Percentiles rank a stretch among this genome's conserved stretches.
Evolutionary conservation across 371 early-diverging fungal genomes (phyloP).

Genomic region (Mucor plumbeus): DNA sequence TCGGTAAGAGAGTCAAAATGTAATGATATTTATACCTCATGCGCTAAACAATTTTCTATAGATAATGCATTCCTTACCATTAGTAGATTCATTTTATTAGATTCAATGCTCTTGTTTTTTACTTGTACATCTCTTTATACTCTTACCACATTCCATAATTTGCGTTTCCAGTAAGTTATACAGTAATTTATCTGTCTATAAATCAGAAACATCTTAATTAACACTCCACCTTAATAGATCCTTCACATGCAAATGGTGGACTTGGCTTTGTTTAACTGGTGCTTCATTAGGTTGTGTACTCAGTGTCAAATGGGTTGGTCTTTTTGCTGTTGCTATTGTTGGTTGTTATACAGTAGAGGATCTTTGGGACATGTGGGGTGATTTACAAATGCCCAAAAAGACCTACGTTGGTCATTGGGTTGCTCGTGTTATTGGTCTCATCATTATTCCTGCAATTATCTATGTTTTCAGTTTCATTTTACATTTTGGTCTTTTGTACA

Average conservation of each 20-base stretch:
- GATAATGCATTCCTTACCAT: slow-evolving; percentile 91
- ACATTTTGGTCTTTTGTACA: slow-evolving; percentile 92
- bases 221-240: slow-evolving; percentile 49
- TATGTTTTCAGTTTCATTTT: slow-evolving; percentile 91
- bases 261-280: slow-evolving; percentile 90
- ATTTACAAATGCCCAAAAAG: slow-evolving; percentile 75
- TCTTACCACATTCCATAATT: slow-evolving; percentile 76
- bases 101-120: slow-evolving; percentile 96
- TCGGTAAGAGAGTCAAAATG: slow-evolving; percentile 53
- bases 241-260: slow-evolving; percentile 86
- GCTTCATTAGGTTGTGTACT: slow-evolving; percentile 87
- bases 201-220: no score
- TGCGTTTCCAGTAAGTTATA: slow-evolving; percentile 63
- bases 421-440: slow-evolving; percentile 81
- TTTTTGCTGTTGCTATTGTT: slow-evolving; percentile 94
- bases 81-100: slow-evolving; percentile 96
- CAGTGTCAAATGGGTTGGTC: slow-evolving; percentile 99
- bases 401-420: slow-evolving; percentile 81
- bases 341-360: slow-evolving; percentile 96
- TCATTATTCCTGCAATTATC: slow-evolving; percentile 85
- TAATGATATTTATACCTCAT: no score
- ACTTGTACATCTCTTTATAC: slow-evolving; percentile 87
- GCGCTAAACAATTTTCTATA: slow-evolving; percentile 14
- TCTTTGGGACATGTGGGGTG: slow-evolving; percentile 93
- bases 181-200: not conserved